Conservation (phyloP, 2,329 filamentous ascomycete genomes). For the Leptographium galeiforme region DNA sequence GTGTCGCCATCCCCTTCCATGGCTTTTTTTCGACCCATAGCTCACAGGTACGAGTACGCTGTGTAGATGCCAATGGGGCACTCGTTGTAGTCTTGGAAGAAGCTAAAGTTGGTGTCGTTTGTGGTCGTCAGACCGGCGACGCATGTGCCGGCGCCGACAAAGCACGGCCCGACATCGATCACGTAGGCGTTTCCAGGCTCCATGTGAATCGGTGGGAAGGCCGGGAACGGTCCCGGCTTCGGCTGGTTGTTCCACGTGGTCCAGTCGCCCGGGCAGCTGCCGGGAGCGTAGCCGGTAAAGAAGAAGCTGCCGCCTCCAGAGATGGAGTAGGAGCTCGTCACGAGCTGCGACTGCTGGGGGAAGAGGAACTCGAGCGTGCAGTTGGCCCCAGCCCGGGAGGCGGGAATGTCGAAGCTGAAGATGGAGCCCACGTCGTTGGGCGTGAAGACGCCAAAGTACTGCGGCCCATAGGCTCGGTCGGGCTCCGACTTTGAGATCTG, state of each 20-base stretch:
- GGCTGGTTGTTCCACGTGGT: conserved; percentile 20
- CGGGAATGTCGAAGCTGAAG: conserved; percentile 32
- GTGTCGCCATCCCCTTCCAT: too few species aligned
- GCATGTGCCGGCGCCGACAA: conserved; percentile 16
- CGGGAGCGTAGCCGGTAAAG: conserved; percentile 15
- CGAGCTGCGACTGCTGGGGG: conserved; percentile 21
- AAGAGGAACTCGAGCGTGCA: conserved; percentile 35
- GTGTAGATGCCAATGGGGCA: conserved; percentile 17
- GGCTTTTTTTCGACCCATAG: too few species aligned
- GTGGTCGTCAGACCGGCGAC: not conserved
- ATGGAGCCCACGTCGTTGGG: conserved; percentile 19
- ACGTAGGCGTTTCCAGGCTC: conserved; percentile 20
- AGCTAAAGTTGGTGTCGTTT: conserved; percentile 19
- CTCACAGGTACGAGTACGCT: not conserved
- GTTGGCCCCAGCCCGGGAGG: conserved; percentile 22
- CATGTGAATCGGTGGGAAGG: conserved; percentile 10
- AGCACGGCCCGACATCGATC: conserved; percentile 19
- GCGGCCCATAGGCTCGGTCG: conserved; percentile 22
- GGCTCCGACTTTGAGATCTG: conserved; percentile 20
- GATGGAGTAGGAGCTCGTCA: conserved; percentile 21
- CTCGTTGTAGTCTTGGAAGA: conserved; percentile 14
- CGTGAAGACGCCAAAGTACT: conserved; percentile 25
- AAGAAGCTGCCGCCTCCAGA: conserved; percentile 22
- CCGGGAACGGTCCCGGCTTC: conserved; percentile 13
- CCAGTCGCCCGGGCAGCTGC: conserved; percentile 15